Evolutionary conservation across 2,329 filamentous ascomycete species (phyloP).

Genomic region (Teratosphaeria nubilosa): DNA sequence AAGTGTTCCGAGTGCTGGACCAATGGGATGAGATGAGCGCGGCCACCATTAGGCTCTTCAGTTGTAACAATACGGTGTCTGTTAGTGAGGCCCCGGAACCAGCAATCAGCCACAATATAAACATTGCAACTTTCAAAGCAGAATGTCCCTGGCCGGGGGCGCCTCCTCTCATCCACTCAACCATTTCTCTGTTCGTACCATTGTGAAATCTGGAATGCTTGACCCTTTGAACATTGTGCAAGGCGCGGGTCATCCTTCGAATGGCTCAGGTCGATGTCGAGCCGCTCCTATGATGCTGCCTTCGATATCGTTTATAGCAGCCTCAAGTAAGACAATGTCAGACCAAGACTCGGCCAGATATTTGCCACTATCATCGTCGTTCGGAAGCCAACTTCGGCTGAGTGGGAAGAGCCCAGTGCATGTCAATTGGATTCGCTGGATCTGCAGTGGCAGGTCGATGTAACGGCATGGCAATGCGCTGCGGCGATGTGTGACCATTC

Average conservation of each 20-base stretch:
- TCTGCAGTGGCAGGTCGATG: no score
- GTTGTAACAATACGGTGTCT: neutral
- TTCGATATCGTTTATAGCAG: neutral
- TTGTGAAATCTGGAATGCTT: no score
- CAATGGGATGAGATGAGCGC: neutral
- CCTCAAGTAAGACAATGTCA: neutral
- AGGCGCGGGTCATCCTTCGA: neutral
- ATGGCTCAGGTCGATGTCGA: neutral
- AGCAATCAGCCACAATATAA: no score
- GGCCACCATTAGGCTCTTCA: neutral
- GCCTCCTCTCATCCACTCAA: no score
- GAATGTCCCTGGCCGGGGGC: no score
- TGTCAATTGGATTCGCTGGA: no score
- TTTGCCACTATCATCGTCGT: neutral
- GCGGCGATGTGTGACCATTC: neutral
- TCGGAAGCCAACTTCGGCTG: neutral
- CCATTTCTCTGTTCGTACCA: no score
- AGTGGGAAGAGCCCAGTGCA: neutral
- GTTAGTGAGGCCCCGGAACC: neutral
- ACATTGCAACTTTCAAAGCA: no score
- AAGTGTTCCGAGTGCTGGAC: neutral
- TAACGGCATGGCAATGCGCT: neutral
- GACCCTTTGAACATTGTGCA: neutral
- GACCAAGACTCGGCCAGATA: neutral
- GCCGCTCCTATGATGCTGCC: no score